These are phyloP conservation scores for Eutrema yunnanense DNA, from an alignment of 345 rosid species.

Conservation along the genomic window DNA sequence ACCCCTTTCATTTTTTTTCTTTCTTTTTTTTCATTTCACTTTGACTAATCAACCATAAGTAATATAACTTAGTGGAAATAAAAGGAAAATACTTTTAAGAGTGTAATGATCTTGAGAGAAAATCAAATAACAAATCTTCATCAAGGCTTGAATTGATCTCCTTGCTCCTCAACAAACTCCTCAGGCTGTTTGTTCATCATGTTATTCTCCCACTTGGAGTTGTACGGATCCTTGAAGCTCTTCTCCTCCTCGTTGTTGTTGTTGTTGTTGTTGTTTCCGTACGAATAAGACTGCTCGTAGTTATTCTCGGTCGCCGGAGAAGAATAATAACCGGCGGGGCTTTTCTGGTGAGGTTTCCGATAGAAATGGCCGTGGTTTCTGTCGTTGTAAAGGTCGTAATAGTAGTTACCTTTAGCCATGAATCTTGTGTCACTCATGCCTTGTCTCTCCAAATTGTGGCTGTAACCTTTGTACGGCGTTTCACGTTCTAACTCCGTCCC, in stretches of 20 bases:
- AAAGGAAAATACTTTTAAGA: conserved; percentile 6
- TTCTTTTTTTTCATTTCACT: not conserved
- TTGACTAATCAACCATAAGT: conserved; percentile 30
- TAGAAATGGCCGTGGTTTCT: conserved; percentile 29
- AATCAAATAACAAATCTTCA: conserved; percentile 11
- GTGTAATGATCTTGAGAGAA: conserved; percentile 22
- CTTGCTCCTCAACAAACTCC: conserved; percentile 30
- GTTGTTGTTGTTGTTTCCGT: conserved; percentile 18
- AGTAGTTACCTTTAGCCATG: conserved; percentile 42
- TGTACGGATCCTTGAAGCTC: conserved; percentile 22
- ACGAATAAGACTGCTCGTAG: conserved; percentile 18
- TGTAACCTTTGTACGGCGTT: conserved; percentile 27
- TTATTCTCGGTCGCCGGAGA: conserved; percentile 17
- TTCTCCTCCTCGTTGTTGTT: conserved; percentile 11
- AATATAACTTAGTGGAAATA: conserved; percentile 26
- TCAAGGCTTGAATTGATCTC: conserved; percentile 29
- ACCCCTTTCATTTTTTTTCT: not conserved
- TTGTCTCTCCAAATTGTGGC: conserved; percentile 30
- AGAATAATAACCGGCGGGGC: conserved; percentile 24
- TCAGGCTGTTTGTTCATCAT: conserved; percentile 11
- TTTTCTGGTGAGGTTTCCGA: conserved; percentile 10
- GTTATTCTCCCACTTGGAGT: conserved; percentile 31
- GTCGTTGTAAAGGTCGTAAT: conserved; percentile 28
- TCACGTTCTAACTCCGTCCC: conserved; percentile 28
- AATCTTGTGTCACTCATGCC: conserved; percentile 47